Conservation (phyloP, 2,329 filamentous ascomycete genomes). For the Verticillium dahliae region DNA sequence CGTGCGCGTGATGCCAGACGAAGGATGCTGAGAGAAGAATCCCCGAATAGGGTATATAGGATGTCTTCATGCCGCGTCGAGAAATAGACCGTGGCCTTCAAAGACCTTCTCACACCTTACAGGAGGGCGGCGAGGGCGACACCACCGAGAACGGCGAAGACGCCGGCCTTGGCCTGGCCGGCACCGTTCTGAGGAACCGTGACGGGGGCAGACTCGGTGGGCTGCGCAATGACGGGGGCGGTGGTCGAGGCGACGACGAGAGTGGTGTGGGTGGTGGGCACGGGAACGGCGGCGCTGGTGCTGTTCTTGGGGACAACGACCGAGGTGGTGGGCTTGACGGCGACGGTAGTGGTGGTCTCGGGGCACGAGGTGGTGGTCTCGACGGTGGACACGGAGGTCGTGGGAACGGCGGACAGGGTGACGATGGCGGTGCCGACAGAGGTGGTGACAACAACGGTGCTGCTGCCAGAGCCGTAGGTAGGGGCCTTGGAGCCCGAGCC, state of each 20-base stretch:
- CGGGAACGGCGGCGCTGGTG: conserved; percentile 6
- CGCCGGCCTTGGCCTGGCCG: conserved; percentile 9
- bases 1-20: background rate
- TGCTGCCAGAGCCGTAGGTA: conserved; percentile 15
- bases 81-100: background rate
- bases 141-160: conserved; percentile 12
- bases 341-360: conserved; percentile 16
- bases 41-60: background rate
- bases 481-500: conserved; percentile 15
- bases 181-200: conserved; percentile 3
- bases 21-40: background rate
- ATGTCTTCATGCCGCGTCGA: background rate
- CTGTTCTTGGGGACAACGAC: conserved; percentile 11
- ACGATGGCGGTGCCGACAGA: conserved; percentile 22
- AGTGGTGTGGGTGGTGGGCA: conserved; percentile 1
- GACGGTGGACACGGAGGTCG: conserved; percentile 10
- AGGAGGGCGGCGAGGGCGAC: conserved; percentile 10
- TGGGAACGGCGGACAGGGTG: conserved; percentile 15
- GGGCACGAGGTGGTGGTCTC: conserved; percentile 12
- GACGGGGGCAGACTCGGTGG: background rate
- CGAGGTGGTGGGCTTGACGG: conserved; percentile 14
- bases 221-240: background rate
- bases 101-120: background rate
- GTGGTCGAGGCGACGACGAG: conserved; percentile 1
- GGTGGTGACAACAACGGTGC: conserved; percentile 20